Evolutionary conservation across 805 yeast species (phyloP).

Genomic region (Candida succiphila): DNA sequence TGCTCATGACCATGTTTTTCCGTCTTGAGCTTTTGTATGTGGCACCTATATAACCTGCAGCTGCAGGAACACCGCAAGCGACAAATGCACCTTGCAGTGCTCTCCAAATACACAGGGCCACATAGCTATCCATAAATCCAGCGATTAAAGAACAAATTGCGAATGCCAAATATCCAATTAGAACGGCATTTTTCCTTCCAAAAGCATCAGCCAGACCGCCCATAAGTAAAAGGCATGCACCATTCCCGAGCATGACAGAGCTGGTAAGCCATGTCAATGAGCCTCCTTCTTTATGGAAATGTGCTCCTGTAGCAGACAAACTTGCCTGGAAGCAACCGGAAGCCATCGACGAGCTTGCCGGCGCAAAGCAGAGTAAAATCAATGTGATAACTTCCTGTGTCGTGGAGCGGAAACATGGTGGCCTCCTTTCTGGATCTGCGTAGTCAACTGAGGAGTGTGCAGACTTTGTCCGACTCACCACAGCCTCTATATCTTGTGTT

Average conservation of each 20-base stretch:
- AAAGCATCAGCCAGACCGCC: slow-evolving; percentile 37
- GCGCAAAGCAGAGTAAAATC: slow-evolving; percentile 25
- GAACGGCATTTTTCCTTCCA: slow-evolving; percentile 30
- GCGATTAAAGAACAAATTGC: slow-evolving; percentile 24
- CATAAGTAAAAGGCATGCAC: slow-evolving; percentile 30
- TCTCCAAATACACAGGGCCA: slow-evolving; percentile 29
- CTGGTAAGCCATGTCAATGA: slow-evolving; percentile 33
- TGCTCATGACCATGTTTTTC: slow-evolving; percentile 32
- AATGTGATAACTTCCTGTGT: slow-evolving; percentile 25
- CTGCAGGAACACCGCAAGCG: slow-evolving; percentile 36
- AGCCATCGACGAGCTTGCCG: slow-evolving; percentile 29
- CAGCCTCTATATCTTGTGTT: neutral
- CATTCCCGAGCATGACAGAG: slow-evolving; percentile 32
- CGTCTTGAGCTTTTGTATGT: slow-evolving; percentile 27
- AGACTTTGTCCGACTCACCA: too few relatives aligned
- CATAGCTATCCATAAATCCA: slow-evolving; percentile 27
- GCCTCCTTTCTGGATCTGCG: slow-evolving; percentile 25
- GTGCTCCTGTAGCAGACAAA: slow-evolving; percentile 22
- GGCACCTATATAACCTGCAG: slow-evolving; percentile 36
- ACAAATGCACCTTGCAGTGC: slow-evolving; percentile 34
- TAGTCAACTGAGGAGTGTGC: slow-evolving; percentile 1
- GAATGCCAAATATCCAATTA: slow-evolving; percentile 23
- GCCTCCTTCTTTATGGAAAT: slow-evolving; percentile 29
- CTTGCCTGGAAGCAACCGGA: slow-evolving; percentile 27
- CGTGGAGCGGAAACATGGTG: slow-evolving; percentile 23